phyloP scores from a whole-genome alignment of 2,329 filamentous ascomycete genomes.

The Ophiostoma sp. region DNA sequence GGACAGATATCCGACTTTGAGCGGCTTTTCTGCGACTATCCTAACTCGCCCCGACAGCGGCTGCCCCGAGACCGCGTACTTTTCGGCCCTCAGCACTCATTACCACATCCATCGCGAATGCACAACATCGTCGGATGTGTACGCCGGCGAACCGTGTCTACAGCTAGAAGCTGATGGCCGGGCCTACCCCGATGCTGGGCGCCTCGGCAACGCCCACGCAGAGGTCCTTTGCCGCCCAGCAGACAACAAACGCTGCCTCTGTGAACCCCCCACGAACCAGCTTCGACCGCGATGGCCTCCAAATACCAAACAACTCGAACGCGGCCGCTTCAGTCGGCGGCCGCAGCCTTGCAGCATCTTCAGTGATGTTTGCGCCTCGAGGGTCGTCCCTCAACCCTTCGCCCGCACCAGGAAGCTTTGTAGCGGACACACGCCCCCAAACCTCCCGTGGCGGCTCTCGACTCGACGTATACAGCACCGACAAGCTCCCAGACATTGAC shows the following conservation, averaged over 20 bases:
- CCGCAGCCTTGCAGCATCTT: conserved; percentile 54
- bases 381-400: conserved; percentile 70
- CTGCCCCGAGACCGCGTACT: too few species aligned
- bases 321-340: conserved; percentile 34
- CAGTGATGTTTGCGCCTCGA: conserved; percentile 65
- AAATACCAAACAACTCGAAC: conserved; percentile 45
- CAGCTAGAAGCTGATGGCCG: conserved; percentile 41
- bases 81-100: neutral
- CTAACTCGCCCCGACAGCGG: too few species aligned
- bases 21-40: neutral
- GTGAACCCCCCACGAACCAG: conserved; percentile 45
- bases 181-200: conserved; percentile 50
- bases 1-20: neutral
- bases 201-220: conserved; percentile 56
- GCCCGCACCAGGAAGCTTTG: conserved; percentile 80
- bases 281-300: conserved; percentile 56
- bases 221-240: conserved; percentile 51
- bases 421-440: conserved; percentile 74
- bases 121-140: conserved; percentile 33
- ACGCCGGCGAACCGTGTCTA: conserved; percentile 33
- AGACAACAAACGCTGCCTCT: conserved; percentile 39
- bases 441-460: conserved; percentile 64
- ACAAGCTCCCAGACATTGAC: conserved; percentile 58
- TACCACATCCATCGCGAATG: conserved; percentile 22
- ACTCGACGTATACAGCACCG: conserved; percentile 52